Evolutionary conservation across 306 rosid genomes (phyloP).

Genomic region (Glycine latifolia): DNA sequence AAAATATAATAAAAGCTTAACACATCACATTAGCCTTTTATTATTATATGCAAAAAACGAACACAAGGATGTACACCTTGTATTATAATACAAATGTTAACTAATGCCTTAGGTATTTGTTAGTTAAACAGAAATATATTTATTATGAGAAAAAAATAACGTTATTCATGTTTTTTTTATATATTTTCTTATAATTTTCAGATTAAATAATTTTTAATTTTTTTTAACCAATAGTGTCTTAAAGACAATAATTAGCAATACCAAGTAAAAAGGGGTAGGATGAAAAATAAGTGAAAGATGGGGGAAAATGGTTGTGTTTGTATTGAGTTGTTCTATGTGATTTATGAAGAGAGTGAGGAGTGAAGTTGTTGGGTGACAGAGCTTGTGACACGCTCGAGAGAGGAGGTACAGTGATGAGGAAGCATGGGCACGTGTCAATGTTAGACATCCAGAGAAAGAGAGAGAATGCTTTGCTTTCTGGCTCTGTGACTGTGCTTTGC

Average conservation of each 20-base stretch:
- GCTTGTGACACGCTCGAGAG: constrained; percentile 68
- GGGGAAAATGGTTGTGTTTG: constrained; percentile 7
- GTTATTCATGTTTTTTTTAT: too few species aligned
- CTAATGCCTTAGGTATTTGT: too few species aligned
- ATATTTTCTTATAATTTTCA: too few species aligned
- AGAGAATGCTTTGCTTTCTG: neutral
- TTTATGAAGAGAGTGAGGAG: neutral
- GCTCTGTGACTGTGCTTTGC: neutral
- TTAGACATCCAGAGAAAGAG: too few species aligned
- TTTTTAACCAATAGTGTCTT: too few species aligned
- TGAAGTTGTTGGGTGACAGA: constrained; percentile 41
- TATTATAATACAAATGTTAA: neutral
- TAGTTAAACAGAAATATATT: too few species aligned
- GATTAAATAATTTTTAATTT: too few species aligned
- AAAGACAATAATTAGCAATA: too few species aligned
- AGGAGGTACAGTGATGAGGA: constrained; percentile 39
- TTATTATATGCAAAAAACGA: neutral
- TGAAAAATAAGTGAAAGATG: constrained; percentile 25
- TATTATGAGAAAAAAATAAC: too few species aligned
- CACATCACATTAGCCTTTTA: neutral
- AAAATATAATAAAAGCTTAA: neutral
- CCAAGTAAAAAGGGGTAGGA: too few species aligned
- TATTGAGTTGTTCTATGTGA: neutral
- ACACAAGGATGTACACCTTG: constrained; percentile 5
- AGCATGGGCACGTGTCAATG: constrained; percentile 75